These are phyloP conservation scores for Solanum tacnaense DNA, from an alignment of 257 asterid species.

Conservation along the genomic window DNA sequence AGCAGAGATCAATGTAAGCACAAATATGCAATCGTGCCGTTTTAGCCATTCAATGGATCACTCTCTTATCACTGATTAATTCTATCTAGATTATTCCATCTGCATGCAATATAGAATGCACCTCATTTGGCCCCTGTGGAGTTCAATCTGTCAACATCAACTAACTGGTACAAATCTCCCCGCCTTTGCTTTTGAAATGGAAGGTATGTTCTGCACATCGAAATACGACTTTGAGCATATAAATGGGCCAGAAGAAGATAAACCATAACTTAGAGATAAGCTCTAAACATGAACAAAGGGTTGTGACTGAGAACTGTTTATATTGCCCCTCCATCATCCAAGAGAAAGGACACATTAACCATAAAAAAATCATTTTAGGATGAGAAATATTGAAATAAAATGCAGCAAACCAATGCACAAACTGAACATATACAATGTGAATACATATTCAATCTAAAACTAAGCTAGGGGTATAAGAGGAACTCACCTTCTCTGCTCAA, in stretches of 20 bases:
- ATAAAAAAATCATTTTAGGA: not conserved
- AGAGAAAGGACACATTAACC: not conserved
- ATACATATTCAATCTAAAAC: not conserved
- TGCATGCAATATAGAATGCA: not conserved
- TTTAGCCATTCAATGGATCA: not conserved
- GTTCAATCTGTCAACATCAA: conserved; percentile 59
- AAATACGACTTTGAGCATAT: not conserved
- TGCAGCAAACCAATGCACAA: not conserved
- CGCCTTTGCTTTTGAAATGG: conserved; percentile 76
- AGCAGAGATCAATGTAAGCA: not conserved
- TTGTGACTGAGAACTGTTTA: not conserved
- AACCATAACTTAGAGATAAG: not conserved
- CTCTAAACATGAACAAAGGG: not conserved
- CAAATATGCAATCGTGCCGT: not conserved
- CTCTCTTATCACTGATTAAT: not conserved
- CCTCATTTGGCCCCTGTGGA: conserved; percentile 14
- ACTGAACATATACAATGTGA: not conserved
- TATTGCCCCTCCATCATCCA: not conserved
- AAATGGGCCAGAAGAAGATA: not conserved
- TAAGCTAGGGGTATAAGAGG: not conserved
- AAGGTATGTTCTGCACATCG: conserved; percentile 46
- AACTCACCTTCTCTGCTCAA: conserved; percentile 70
- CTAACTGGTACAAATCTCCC: conserved; percentile 80
- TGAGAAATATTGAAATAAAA: not conserved
- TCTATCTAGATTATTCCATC: not conserved